A percentile compares a stretch with the other conserved stretches of the same genome.
Evolutionary conservation across 2,329 filamentous ascomycete genomes (phyloP).

Genomic region (Penicillium fuscoglaucum): DNA sequence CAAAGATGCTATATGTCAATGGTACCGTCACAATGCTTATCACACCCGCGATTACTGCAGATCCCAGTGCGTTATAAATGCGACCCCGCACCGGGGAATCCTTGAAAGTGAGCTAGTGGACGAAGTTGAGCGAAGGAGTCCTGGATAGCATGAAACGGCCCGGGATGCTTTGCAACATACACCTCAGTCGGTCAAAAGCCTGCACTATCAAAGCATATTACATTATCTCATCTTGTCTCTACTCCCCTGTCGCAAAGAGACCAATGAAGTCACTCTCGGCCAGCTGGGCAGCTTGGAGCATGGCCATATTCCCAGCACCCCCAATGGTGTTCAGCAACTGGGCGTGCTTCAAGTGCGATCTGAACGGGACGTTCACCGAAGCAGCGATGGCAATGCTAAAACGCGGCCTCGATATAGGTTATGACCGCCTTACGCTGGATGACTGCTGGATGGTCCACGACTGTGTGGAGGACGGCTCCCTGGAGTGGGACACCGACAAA

Average conservation of each 20-base stretch:
- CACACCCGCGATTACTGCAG: conserved; percentile 9
- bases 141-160: conserved; percentile 4
- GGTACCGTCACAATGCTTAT: conserved; percentile 16
- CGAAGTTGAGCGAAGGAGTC: neutral
- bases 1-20: conserved; percentile 5
- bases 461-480: conserved; percentile 40
- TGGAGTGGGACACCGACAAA: conserved; percentile 44
- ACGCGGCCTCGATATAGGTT: conserved; percentile 43
- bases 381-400: conserved; percentile 50
- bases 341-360: conserved; percentile 50
- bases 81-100: conserved; percentile 19
- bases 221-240: neutral
- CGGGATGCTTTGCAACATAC: neutral
- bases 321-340: conserved; percentile 58
- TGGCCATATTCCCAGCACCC: conserved; percentile 32
- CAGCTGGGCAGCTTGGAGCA: conserved; percentile 5
- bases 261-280: conserved; percentile 8
- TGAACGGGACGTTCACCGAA: conserved; percentile 50
- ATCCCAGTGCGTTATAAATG: conserved; percentile 9
- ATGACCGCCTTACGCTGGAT: conserved; percentile 48
- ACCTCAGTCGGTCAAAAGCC: neutral
- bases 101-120: neutral
- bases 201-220: neutral
- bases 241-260: neutral
- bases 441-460: conserved; percentile 47